These are phyloP conservation scores for Perilla frutescens DNA, from an alignment of 257 asterid species.

Conservation along the genomic window DNA sequence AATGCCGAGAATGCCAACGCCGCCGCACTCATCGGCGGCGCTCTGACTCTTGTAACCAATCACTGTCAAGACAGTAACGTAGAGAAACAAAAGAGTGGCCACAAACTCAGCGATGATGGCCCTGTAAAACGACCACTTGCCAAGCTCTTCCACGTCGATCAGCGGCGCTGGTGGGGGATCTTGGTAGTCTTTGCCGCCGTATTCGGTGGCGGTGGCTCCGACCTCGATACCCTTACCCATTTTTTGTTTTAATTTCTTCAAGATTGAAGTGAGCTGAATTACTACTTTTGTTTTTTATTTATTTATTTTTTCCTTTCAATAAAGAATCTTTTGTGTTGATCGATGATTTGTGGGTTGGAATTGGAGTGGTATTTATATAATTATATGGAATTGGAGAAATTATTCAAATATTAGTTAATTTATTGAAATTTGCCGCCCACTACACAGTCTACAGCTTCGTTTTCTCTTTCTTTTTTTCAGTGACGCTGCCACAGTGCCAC, in stretches of 20 bases:
- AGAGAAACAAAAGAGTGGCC: slow-evolving; percentile 1
- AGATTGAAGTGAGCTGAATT: not conserved
- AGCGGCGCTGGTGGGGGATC: slow-evolving; percentile 14
- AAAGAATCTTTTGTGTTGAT: not conserved
- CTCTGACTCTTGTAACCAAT: slow-evolving; percentile 18
- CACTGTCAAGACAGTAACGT: not conserved
- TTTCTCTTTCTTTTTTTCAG: not conserved
- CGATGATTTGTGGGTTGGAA: slow-evolving; percentile 1
- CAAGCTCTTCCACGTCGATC: slow-evolving; percentile 14
- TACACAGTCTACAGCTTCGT: not conserved
- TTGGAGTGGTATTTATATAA: slow-evolving; percentile 17
- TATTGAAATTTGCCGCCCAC: slow-evolving; percentile 33
- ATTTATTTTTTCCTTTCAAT: too few relatives aligned
- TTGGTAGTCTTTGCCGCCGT: slow-evolving; percentile 25
- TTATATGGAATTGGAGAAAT: slow-evolving; percentile 25
- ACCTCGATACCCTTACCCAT: slow-evolving; percentile 44
- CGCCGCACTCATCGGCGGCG: slow-evolving; percentile 22
- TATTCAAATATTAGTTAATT: not conserved
- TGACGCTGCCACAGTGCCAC: slow-evolving; percentile 13
- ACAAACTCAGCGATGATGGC: slow-evolving; percentile 5
- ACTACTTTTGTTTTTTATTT: too few relatives aligned
- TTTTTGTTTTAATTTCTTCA: not conserved
- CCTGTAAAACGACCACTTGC: slow-evolving; percentile 5
- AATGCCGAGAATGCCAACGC: slow-evolving; percentile 16
- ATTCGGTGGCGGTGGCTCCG: slow-evolving; percentile 23